Conservation (phyloP, 495 filamentous ascomycete species). For the Aspergillus indologenus region DNA sequence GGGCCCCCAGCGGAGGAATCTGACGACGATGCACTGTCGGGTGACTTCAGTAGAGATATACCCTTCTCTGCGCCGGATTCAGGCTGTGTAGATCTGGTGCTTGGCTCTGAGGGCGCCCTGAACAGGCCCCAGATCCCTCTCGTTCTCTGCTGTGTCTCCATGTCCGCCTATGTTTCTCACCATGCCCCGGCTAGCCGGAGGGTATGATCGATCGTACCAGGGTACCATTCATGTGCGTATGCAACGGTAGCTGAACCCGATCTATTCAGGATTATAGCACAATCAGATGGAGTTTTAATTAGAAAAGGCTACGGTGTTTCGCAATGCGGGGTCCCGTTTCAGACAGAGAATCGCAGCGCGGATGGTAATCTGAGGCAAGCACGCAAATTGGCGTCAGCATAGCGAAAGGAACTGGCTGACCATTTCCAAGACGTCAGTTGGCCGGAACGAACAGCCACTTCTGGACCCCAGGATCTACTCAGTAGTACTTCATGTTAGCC, state of each 20-base stretch:
- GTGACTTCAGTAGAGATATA: background rate
- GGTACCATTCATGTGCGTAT: background rate
- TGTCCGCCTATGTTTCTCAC: background rate
- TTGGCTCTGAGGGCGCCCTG: background rate
- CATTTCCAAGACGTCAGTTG: background rate
- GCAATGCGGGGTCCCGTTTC: background rate
- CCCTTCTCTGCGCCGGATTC: background rate
- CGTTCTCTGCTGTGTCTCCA: background rate
- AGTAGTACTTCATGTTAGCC: background rate
- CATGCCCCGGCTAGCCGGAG: background rate
- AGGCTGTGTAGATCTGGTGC: background rate
- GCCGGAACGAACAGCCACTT: background rate
- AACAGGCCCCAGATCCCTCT: background rate
- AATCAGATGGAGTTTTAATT: background rate
- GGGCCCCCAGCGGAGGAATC: background rate
- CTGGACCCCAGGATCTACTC: background rate
- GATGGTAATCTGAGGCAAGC: background rate
- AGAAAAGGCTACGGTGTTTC: background rate
- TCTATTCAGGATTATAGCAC: background rate
- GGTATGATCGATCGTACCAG: background rate
- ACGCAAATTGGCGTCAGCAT: background rate
- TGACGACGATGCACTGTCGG: background rate
- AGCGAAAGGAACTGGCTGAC: background rate
- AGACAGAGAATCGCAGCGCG: background rate
- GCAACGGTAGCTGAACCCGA: background rate